Evolutionary conservation across 306 rosid genomes (phyloP).

Genomic region (Hylodesmum podocarpum): DNA sequence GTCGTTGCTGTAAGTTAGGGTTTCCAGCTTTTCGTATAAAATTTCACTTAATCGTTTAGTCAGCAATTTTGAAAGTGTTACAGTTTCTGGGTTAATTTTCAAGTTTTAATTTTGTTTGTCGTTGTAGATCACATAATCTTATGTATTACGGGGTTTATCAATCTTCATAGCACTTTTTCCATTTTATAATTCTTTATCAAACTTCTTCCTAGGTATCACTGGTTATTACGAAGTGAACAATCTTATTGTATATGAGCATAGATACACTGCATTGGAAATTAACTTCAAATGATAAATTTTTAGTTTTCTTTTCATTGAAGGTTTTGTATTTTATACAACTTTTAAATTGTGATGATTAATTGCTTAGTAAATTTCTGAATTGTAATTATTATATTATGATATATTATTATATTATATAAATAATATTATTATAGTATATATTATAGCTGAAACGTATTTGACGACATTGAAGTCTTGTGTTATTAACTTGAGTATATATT

Average conservation of each 20-base stretch:
- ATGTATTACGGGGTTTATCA: not conserved
- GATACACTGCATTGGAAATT: not conserved
- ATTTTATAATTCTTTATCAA: not conserved
- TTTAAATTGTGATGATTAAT: not conserved
- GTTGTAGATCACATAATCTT: not conserved
- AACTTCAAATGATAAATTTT: not conserved
- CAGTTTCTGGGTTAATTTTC: not conserved
- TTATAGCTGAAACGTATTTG: not conserved
- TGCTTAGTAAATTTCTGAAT: not conserved
- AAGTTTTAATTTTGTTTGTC: not conserved
- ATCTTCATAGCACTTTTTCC: not conserved
- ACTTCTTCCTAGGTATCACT: not conserved
- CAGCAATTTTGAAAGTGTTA: not conserved
- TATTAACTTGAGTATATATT: not conserved
- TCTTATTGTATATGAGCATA: not conserved
- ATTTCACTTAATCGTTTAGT: not conserved
- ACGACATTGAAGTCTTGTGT: not conserved
- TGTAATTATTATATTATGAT: not conserved
- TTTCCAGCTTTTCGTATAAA: not conserved
- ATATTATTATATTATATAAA: not conserved
- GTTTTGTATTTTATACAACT: not conserved
- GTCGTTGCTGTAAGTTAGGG: conserved; percentile 32
- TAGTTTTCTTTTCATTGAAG: not conserved
- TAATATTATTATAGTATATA: not conserved
- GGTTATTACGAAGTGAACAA: not conserved